Evolutionary conservation across 2,329 filamentous ascomycete genomes (phyloP).

Genomic region (Aspergillus latus): DNA sequence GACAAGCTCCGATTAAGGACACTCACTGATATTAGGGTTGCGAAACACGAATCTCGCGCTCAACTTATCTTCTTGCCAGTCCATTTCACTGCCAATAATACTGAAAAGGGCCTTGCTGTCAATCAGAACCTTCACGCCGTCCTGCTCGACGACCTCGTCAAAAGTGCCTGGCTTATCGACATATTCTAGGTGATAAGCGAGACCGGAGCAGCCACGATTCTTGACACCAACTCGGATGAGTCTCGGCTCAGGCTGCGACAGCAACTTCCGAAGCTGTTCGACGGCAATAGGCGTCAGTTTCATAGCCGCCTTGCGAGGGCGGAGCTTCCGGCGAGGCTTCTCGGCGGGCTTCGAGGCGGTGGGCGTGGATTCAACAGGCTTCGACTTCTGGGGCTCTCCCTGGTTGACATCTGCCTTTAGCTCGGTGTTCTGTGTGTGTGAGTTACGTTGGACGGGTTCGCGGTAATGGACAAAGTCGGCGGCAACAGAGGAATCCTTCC

Average conservation of each 20-base stretch:
- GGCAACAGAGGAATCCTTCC: constrained; percentile 62
- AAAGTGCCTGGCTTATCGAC: constrained; percentile 86
- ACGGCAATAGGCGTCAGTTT: constrained; percentile 79
- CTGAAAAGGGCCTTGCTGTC: constrained; percentile 97
- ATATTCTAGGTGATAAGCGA: constrained; percentile 92
- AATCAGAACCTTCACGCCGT: constrained; percentile 91
- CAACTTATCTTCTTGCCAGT: constrained; percentile 95
- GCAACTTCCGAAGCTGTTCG: constrained; percentile 70
- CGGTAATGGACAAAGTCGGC: constrained; percentile 50
- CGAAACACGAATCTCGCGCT: constrained; percentile 89
- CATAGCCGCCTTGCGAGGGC: constrained; percentile 87
- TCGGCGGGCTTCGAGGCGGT: constrained; percentile 42
- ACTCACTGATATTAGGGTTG: constrained; percentile 98
- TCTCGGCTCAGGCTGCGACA: constrained; percentile 85
- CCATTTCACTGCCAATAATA: constrained; percentile 98
- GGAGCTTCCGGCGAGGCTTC: constrained; percentile 66
- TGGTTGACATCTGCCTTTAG: constrained; percentile 56
- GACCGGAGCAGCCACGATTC: constrained; percentile 88
- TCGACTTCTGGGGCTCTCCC: constrained; percentile 66
- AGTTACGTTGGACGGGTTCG: constrained; percentile 46
- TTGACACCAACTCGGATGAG: constrained; percentile 92
- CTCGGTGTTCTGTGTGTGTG: constrained; percentile 30
- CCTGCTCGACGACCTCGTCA: constrained; percentile 91
- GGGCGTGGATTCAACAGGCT: constrained; percentile 45
- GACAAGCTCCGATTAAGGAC: constrained; percentile 1